Percentiles rank a stretch among this genome's conserved stretches.
Evolutionary conservation across 306 rosid genomes (phyloP).

Genomic region (Ceratonia siliqua): DNA sequence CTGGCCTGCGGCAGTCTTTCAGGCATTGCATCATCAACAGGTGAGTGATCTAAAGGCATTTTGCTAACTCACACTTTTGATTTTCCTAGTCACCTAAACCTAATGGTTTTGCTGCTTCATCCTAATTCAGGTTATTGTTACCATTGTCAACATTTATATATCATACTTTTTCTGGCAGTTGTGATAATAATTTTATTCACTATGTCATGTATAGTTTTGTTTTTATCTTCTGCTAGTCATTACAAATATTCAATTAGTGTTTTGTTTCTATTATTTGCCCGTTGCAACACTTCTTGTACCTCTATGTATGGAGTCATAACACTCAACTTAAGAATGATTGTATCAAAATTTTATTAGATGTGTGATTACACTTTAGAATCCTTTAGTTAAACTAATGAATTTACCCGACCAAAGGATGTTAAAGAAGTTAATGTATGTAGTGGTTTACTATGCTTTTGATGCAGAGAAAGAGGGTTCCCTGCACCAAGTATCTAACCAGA

Average conservation of each 20-base stretch:
- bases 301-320: conserved; percentile 17
- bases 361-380: conserved; percentile 38
- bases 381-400: conserved; percentile 43
- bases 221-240: conserved; percentile 33
- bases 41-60: conserved; percentile 60
- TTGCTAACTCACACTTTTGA: conserved; percentile 18
- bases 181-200: background rate
- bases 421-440: conserved; percentile 62
- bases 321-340: conserved; percentile 25
- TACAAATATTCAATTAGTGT: conserved; percentile 30
- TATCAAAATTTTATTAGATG: conserved; percentile 36
- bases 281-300: conserved; percentile 14
- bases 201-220: conserved; percentile 2
- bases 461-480: conserved; percentile 92
- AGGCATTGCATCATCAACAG: conserved; percentile 96
- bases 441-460: conserved; percentile 88
- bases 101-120: background rate
- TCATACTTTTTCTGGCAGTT: background rate
- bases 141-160: background rate
- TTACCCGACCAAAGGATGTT: conserved; percentile 39
- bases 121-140: background rate
- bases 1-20: conserved; percentile 96
- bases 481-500: conserved; percentile 93
- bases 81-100: background rate
- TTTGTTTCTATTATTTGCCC: conserved; percentile 5